Conservation (phyloP, 2,329 filamentous ascomycete species). For the Rutstroemia sp. region DNA sequence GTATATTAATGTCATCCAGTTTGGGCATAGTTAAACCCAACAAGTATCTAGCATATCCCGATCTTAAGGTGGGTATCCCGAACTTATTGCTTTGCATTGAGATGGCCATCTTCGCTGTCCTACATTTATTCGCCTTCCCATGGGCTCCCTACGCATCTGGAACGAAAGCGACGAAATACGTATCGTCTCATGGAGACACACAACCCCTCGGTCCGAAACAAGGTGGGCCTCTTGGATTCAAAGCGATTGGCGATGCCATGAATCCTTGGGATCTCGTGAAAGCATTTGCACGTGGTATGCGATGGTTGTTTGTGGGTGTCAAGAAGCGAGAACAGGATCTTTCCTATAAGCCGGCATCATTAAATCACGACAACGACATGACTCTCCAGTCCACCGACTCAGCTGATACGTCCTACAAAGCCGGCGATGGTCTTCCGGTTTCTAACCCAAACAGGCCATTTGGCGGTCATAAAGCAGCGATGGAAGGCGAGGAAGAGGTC, state of each 20-base stretch:
- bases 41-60: conserved; percentile 55
- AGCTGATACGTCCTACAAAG: conserved; percentile 16
- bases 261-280: conserved; percentile 81
- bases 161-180: not conserved
- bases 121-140: conserved; percentile 79
- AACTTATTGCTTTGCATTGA: conserved; percentile 72
- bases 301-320: conserved; percentile 73
- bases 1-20: conserved; percentile 46
- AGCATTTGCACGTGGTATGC: conserved; percentile 61
- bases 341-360: conserved; percentile 36
- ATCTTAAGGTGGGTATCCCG: conserved; percentile 76
- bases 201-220: conserved; percentile 42
- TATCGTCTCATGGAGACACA: not conserved
- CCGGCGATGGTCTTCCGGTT: conserved; percentile 20
- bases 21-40: conserved; percentile 33
- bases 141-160: conserved; percentile 57
- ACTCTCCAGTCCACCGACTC: conserved; percentile 12
- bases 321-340: conserved; percentile 49
- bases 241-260: conserved; percentile 62
- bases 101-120: conserved; percentile 71
- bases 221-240: conserved; percentile 57
- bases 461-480: conserved; percentile 14
- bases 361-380: conserved; percentile 18
- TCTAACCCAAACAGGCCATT: conserved; percentile 27
- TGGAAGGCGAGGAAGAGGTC: conserved; percentile 22